phyloP scores from a whole-genome alignment of 177 flowering plant genomes.

The Tripterygium wilfordii region DNA sequence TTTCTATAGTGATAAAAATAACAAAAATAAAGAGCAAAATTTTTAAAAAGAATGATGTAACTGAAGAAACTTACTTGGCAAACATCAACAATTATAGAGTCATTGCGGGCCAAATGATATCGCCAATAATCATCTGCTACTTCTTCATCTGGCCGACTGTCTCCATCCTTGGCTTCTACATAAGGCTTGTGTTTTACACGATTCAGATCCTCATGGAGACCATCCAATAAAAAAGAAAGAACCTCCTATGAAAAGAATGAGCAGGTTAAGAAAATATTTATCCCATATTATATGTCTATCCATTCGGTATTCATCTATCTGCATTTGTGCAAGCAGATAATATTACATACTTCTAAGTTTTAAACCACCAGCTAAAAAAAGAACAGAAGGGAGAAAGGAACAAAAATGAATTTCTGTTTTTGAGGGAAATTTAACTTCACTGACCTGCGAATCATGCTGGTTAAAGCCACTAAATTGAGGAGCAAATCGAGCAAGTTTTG shows the following conservation, averaged over 20 bases:
- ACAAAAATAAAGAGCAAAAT: neutral
- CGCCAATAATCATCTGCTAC: conserved; percentile 82
- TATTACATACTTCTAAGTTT: too few species aligned
- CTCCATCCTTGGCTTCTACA: conserved; percentile 65
- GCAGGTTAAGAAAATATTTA: neutral
- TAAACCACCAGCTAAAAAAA: neutral
- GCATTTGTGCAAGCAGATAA: too few species aligned
- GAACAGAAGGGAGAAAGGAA: conserved; percentile 1
- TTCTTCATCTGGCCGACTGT: conserved; percentile 56
- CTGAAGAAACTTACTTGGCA: conserved; percentile 53
- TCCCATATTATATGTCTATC: neutral
- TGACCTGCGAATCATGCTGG: conserved; percentile 90
- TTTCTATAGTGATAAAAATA: neutral
- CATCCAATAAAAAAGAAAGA: conserved; percentile 82
- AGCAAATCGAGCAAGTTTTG: conserved; percentile 72
- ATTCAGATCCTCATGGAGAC: conserved; percentile 85
- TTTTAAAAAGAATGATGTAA: conserved; percentile 1
- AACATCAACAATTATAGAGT: conserved; percentile 78
- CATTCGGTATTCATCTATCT: too few species aligned
- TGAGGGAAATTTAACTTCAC: too few species aligned
- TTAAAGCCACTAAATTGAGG: conserved; percentile 79
- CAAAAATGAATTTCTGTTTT: neutral
- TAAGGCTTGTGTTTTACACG: conserved; percentile 80
- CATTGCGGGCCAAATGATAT: conserved; percentile 75
- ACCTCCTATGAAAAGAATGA: conserved; percentile 43